phyloP scores from a whole-genome alignment of 2,329 filamentous ascomycete genomes.

The Cladophialophora psammophila region DNA sequence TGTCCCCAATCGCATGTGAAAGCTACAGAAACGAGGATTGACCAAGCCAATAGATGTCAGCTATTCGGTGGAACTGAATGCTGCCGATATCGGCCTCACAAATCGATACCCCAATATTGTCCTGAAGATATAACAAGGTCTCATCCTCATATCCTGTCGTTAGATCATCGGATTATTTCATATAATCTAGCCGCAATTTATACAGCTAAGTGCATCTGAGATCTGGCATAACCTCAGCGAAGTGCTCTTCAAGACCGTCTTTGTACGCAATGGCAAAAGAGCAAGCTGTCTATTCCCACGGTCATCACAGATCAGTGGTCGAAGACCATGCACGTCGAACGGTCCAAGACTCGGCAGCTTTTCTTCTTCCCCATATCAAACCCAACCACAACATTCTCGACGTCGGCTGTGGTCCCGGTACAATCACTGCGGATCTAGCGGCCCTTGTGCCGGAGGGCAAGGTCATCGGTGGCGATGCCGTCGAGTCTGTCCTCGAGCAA shows the following conservation, averaged over 20 bases:
- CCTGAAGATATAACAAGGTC: not conserved
- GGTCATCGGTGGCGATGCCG: constrained; percentile 49
- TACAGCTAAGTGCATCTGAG: not conserved
- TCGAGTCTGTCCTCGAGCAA: constrained; percentile 43
- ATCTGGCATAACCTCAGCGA: not conserved
- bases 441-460: constrained; percentile 48
- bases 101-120: not conserved
- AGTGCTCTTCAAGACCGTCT: not conserved
- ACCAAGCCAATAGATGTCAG: not conserved
- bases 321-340: constrained; percentile 46
- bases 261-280: constrained; percentile 27
- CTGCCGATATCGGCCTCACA: constrained; percentile 21
- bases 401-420: constrained; percentile 55
- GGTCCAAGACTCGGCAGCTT: constrained; percentile 49
- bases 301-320: constrained; percentile 49
- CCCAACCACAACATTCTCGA: constrained; percentile 51
- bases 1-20: not conserved
- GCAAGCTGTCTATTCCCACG: constrained; percentile 47
- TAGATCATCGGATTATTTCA: not conserved
- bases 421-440: constrained; percentile 53
- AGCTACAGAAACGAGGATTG: not conserved
- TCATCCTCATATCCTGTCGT: not conserved
- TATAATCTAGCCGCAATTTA: not conserved
- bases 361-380: constrained; percentile 49
- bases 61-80: not conserved